Evolutionary conservation across 2,329 filamentous ascomycete genomes (phyloP), one percentile per base, ranked within the genome.

Genomic region (Penicillium sp.): DNA sequence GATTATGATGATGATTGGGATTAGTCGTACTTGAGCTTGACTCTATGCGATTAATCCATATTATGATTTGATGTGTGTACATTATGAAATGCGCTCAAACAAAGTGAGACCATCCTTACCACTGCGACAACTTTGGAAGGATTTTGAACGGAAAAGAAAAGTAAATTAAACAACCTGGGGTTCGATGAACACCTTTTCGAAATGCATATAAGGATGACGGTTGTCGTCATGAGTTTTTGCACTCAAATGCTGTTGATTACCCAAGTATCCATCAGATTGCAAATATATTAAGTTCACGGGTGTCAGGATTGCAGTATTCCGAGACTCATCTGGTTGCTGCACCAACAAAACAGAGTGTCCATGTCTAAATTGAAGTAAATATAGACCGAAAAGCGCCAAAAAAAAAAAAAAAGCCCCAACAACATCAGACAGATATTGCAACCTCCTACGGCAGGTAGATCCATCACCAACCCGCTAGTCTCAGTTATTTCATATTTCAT

Each of bases 1-100:
- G 75, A 78, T 25, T 75, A 79, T 53, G 79, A 82, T 60, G 79
- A 81, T 61, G 82, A 85, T 69, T 85, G 82, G 82, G 82, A 85
- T 67, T 85, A 73, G 77, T 53, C 35, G 14, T 44, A 33, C 45
- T 26, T 25, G 29, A 18, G 11, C 37, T 53, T 45, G 7, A 49
- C 37, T 18, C 18, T 51, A 27, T 43, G 49, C 51, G 48, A 42
- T 49, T 46, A 61, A 54, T 37, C 42, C 26, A 51, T 51, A 43
- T 57, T 48, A 61, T 62, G 56, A 60, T 49, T 57, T 54, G 55
- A 54, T 57, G 42, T 52, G 46, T 64, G 62, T 64, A 65, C 49
- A 65, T 62, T 65, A 65, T 54, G 54, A 59, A 56, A 53, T 44
- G 44, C 43, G 51, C 51, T 47, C n/a, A 33, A 53, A 44, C 31